phyloP scores from a whole-genome alignment of 208 protist genomes.

The Crithidia thermophila region DNA sequence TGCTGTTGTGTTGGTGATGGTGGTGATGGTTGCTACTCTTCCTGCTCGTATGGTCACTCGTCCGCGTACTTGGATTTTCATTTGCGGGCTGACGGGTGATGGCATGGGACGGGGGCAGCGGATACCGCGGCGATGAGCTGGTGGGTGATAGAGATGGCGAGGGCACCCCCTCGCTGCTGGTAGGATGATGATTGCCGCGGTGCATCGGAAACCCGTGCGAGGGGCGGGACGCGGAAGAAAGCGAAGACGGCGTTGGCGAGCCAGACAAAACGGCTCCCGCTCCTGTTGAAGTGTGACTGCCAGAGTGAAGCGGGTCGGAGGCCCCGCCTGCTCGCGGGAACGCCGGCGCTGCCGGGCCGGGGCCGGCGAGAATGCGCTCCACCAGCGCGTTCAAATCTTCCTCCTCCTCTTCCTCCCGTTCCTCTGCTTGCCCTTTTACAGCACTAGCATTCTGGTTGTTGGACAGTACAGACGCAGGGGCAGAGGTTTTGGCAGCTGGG shows the following conservation, averaged over 20 bases:
- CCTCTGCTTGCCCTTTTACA: neutral
- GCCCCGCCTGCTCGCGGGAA: neutral
- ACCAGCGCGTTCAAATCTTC: constrained; percentile 16
- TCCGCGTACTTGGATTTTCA: too few relatives aligned
- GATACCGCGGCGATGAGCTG: constrained; percentile 7
- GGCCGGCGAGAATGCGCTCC: constrained; percentile 32
- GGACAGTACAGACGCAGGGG: too few relatives aligned
- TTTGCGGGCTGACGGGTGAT: neutral
- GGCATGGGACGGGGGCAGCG: neutral
- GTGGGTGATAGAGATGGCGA: neutral
- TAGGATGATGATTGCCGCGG: neutral
- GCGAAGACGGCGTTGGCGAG: neutral
- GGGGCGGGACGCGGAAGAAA: neutral
- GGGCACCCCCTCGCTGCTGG: neutral
- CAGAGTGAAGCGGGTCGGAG: neutral
- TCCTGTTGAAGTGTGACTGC: neutral
- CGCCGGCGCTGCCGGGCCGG: neutral
- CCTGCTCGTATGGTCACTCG: too few relatives aligned
- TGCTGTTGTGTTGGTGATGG: neutral
- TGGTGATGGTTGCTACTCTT: too few relatives aligned
- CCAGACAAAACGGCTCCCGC: neutral
- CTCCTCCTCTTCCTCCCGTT: neutral
- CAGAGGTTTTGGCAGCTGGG: neutral
- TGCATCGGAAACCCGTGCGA: too few relatives aligned
- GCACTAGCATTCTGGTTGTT: too few relatives aligned